phyloP scores from a whole-genome alignment of 2,329 filamentous ascomycete species.

The Curvularia spicifera region DNA sequence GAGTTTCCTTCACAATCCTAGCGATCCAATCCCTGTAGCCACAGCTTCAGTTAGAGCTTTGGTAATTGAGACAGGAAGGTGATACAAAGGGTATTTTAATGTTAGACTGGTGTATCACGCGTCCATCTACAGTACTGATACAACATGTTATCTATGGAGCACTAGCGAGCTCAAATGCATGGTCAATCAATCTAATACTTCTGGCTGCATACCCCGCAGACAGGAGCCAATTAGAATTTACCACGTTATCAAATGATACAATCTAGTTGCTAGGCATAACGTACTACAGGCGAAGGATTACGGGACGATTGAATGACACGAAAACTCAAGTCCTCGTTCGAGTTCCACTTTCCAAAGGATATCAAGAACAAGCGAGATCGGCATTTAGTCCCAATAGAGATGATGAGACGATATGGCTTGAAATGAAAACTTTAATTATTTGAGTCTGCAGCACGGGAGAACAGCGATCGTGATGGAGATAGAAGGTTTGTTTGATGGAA shows the following conservation, averaged over 20 bases:
- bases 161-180: background rate
- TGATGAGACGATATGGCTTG: background rate
- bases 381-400: background rate
- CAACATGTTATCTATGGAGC: background rate
- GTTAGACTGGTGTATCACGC: background rate
- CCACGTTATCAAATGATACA: background rate
- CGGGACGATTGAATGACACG: background rate
- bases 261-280: background rate
- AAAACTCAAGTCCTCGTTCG: background rate
- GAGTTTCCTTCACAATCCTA: background rate
- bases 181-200: constrained; percentile 2
- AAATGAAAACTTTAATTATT: background rate
- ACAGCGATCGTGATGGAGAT: background rate
- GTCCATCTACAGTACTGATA: background rate
- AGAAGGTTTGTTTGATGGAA: background rate
- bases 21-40: background rate
- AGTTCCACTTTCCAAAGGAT: background rate
- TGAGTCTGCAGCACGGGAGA: constrained; percentile 1
- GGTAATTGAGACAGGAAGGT: background rate
- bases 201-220: constrained; percentile 1
- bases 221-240: constrained; percentile 2
- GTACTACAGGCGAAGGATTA: background rate
- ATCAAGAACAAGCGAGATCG: background rate
- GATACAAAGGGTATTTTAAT: background rate
- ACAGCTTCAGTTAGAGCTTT: background rate